Percentiles rank a stretch among this genome's conserved stretches.
phyloP scores from a whole-genome alignment of 1,284 basidiomycete species.

The Ceratobasidium sp. region DNA sequence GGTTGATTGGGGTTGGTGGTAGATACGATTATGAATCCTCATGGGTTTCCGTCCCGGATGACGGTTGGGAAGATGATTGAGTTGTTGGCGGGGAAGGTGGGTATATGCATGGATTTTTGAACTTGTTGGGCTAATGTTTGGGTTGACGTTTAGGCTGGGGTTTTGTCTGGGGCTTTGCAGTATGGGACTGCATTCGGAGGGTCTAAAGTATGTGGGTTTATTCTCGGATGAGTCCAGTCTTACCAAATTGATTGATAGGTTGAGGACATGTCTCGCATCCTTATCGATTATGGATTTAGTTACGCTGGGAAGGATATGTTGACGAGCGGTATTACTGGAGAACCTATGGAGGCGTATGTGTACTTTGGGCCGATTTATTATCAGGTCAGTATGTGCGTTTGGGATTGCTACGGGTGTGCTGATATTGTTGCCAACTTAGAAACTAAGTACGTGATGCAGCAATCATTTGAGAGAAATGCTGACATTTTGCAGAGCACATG shows the following conservation, averaged over 20 bases:
- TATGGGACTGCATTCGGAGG: conserved; percentile 98
- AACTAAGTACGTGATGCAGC: conserved; percentile 74
- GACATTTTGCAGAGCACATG: conserved; percentile 81
- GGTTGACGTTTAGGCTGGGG: conserved; percentile 75
- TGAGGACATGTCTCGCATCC: conserved; percentile 97
- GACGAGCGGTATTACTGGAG: conserved; percentile 97
- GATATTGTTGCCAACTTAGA: conserved; percentile 62
- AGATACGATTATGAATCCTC: conserved; percentile 99
- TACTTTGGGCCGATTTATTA: conserved; percentile 99
- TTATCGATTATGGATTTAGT: conserved; percentile 96
- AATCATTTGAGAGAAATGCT: conserved; percentile 30
- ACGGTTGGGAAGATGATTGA: conserved; percentile 99
- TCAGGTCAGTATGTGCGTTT: conserved; percentile 69
- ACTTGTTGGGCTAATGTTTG: conserved; percentile 22
- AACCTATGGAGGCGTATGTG: conserved; percentile 95
- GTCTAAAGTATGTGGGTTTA: conserved; percentile 76
- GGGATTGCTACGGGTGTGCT: background rate
- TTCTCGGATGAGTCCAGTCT: background rate
- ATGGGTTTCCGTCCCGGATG: conserved; percentile 99
- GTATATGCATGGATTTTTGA: conserved; percentile 47
- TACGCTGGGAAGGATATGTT: conserved; percentile 99
- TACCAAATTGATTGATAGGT: conserved; percentile 66
- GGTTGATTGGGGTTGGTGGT: conserved; percentile 39
- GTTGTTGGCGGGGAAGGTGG: conserved; percentile 92
- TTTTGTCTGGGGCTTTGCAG: conserved; percentile 86